Evolutionary conservation across 129 eudicot species (phyloP).

Genomic region (Sambucus nigra): DNA sequence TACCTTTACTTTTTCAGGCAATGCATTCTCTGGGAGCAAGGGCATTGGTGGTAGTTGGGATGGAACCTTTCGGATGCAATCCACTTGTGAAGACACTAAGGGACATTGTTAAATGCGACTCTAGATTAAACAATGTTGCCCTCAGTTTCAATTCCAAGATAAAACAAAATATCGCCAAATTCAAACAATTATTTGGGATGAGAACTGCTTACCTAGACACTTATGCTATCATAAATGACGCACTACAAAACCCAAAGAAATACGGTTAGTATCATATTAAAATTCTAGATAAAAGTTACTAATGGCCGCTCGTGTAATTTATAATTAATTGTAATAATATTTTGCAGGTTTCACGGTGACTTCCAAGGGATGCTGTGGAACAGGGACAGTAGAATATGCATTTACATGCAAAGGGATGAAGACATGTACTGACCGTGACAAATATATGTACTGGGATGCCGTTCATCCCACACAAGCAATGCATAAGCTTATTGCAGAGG

Average conservation of each 20-base stretch:
- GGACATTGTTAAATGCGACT: slow-evolving; percentile 31
- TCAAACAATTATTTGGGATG: slow-evolving; percentile 18
- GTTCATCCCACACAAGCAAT: slow-evolving; percentile 45
- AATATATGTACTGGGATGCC: slow-evolving; percentile 59
- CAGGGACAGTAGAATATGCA: slow-evolving; percentile 48
- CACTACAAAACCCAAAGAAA: slow-evolving; percentile 34
- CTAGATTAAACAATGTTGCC: slow-evolving; percentile 37
- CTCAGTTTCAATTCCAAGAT: slow-evolving; percentile 34
- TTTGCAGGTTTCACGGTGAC: slow-evolving; percentile 44
- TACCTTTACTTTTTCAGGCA: slow-evolving; percentile 26
- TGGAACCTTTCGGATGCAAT: slow-evolving; percentile 59
- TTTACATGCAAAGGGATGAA: slow-evolving; percentile 40
- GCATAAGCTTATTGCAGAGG: slow-evolving; percentile 36
- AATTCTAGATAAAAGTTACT: too few species aligned
- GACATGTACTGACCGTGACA: slow-evolving; percentile 36
- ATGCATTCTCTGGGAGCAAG: slow-evolving; percentile 52
- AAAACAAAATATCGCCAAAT: slow-evolving; percentile 8
- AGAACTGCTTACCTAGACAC: slow-evolving; percentile 28
- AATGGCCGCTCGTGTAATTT: too few species aligned
- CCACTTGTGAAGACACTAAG: slow-evolving; percentile 41
- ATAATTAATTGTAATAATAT: too few species aligned
- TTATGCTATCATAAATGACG: slow-evolving; percentile 27
- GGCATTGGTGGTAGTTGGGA: slow-evolving; percentile 51
- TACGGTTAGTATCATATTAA: slow-evolving; percentile 51
- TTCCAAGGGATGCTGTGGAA: slow-evolving; percentile 59